Base-by-base conservation (phyloP, 2,329 filamentous ascomycete species). In the Sporothrix phasma region DNA sequence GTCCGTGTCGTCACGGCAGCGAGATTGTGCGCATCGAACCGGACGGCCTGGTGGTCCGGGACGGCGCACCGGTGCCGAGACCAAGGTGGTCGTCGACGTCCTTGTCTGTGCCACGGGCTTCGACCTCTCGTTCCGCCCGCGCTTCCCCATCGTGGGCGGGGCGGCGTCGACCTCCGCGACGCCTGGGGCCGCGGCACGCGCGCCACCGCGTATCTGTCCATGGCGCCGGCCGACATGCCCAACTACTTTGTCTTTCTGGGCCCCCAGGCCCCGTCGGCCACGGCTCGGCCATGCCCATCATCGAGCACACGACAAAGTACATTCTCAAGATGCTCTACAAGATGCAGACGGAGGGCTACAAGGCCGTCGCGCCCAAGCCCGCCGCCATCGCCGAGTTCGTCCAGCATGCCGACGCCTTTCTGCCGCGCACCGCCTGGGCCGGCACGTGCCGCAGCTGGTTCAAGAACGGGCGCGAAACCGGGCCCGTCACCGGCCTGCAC, bases 101-200 rank as follows among this genome's bases (percentile, higher is more conserved):
- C 45, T 72, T 24, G 61, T 72, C n/a, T 77, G 75, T 64, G 76
- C 76, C 1, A 78, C 76, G 1, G 76, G 76, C 22, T 78, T 77
- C 60, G 69, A 72, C 47, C 66, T 69, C 0, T 69, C 69, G 5
- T 74, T 73, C 68, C 62, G 62, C 10, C 70, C 73, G 8, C 68
- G 68, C 1, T 74, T 85, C 46, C 61, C 66, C 11, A 62, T 68
- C 19, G n/a, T 63, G 68, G 68, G 29, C 43, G 64, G 6, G 17
- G 41, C 41, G 66, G 66, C n/a, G 53, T 60, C 22, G 46, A 66
- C 11, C 53, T 69, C 13, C 15, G 54, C 6, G 61, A 66, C 64
- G 60, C 69, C 67, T 69, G 72, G 69, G 59, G 7, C 34, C 10
- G 43, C 19, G 56, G 39, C 3, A 3, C 15, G n/a, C 60, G 62